These are phyloP conservation scores for Zymoseptoria passerinii DNA, from an alignment of 2,329 filamentous ascomycete species.

Conservation along the genomic window DNA sequence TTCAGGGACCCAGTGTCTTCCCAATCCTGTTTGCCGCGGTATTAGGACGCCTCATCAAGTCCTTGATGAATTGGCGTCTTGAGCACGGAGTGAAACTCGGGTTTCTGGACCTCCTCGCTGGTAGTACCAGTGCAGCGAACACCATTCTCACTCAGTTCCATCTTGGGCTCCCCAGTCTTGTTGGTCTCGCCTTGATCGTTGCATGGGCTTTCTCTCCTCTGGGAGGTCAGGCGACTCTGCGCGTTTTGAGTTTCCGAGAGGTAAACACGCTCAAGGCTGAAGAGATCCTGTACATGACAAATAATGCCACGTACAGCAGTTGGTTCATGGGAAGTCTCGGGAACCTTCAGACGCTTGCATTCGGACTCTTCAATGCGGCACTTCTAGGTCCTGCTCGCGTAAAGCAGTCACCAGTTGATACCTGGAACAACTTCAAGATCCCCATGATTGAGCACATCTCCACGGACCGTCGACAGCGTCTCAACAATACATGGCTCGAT, in stretches of 20 bases:
- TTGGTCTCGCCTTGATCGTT: not conserved
- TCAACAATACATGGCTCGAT: not conserved
- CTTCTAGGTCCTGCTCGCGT: not conserved
- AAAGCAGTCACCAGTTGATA: constrained; percentile 1
- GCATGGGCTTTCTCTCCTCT: constrained; percentile 2
- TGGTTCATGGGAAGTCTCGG: not conserved
- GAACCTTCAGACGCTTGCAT: not conserved
- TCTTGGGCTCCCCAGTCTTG: not conserved
- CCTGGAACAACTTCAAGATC: constrained; percentile 4
- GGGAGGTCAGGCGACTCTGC: constrained; percentile 2
- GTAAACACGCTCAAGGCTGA: not conserved
- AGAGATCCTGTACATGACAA: not conserved
- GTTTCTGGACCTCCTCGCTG: constrained; percentile 4
- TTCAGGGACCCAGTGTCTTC: constrained; percentile 4
- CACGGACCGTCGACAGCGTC: not conserved
- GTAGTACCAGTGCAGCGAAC: constrained; percentile 3
- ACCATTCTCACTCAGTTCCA: not conserved
- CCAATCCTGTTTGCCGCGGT: constrained; percentile 4
- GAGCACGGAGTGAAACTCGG: constrained; percentile 1
- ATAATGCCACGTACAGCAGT: not conserved
- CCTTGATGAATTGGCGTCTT: constrained; percentile 1
- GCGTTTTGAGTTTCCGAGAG: not conserved
- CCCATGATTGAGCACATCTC: not conserved
- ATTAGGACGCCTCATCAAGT: not conserved
- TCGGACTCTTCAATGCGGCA: constrained; percentile 1